phyloP scores from a whole-genome alignment of 208 protist genomes.

The Endotrypanum monterogeii region DNA sequence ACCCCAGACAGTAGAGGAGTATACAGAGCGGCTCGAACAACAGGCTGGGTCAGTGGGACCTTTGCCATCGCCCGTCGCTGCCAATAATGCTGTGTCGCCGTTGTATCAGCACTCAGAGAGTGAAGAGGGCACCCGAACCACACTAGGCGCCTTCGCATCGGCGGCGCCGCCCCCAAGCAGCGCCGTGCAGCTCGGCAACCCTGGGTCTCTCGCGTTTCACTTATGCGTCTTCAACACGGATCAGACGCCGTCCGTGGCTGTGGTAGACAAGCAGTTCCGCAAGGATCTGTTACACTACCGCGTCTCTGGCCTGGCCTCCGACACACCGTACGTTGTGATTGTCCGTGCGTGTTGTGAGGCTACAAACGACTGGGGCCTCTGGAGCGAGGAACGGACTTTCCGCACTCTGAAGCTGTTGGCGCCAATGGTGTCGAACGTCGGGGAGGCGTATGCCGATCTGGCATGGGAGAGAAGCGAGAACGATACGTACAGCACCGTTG shows the following conservation, averaged over 20 bases:
- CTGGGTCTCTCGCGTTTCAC: conserved; percentile 77
- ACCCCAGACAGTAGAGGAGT: conserved; percentile 63
- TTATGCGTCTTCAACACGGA: conserved; percentile 81
- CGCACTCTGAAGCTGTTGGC: conserved; percentile 62
- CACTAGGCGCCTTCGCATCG: background rate
- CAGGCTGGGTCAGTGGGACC: conserved; percentile 8
- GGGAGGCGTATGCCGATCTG: conserved; percentile 81
- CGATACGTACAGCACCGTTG: conserved; percentile 21
- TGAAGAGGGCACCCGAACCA: background rate
- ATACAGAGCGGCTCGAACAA: conserved; percentile 44
- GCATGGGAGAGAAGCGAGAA: conserved; percentile 65
- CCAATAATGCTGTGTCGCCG: background rate
- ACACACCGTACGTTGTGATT: conserved; percentile 83
- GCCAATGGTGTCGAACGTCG: conserved; percentile 49
- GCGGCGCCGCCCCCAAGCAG: background rate
- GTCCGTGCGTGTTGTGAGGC: conserved; percentile 73
- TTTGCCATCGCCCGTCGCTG: background rate
- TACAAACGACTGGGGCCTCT: conserved; percentile 79
- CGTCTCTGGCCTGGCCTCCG: conserved; percentile 50
- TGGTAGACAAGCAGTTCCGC: conserved; percentile 89
- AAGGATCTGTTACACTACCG: conserved; percentile 62
- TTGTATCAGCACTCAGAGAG: background rate
- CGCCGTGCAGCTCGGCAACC: conserved; percentile 57
- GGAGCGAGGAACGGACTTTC: conserved; percentile 81
- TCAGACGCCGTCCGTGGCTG: conserved; percentile 67